These are phyloP conservation scores for Epichloe festucae DNA, from an alignment of 2,329 filamentous ascomycete species.

Conservation along the genomic window DNA sequence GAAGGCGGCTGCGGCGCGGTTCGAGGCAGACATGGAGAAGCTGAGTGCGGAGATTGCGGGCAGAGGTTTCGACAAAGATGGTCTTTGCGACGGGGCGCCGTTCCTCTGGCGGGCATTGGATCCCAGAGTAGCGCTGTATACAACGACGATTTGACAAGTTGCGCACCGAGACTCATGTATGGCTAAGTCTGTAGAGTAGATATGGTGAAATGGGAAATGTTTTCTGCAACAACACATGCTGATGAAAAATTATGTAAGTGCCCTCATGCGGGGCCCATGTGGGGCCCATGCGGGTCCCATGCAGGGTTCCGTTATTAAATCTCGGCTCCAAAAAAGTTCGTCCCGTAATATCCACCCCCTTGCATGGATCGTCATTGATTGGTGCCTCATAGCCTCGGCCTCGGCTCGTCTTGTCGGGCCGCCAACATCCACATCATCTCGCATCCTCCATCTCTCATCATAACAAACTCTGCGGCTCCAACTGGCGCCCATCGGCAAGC, in stretches of 20 bases:
- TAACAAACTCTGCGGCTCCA: background rate
- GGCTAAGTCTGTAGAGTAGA: background rate
- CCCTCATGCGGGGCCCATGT: too few species aligned
- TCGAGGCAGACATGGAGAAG: constrained; percentile 22
- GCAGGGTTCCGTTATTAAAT: too few species aligned
- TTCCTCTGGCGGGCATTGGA: constrained; percentile 25
- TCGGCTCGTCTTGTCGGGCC: too few species aligned
- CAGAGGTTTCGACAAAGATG: constrained; percentile 27
- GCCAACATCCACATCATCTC: too few species aligned
- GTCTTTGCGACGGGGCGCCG: constrained; percentile 33
- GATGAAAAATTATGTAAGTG: too few species aligned
- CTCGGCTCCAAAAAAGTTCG: too few species aligned
- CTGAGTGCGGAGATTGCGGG: constrained; percentile 24
- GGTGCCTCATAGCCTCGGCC: too few species aligned
- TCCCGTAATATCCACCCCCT: too few species aligned
- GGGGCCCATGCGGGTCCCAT: too few species aligned
- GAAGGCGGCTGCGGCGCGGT: constrained; percentile 19
- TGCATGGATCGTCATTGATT: too few species aligned
- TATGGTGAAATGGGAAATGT: too few species aligned
- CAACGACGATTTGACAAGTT: background rate
- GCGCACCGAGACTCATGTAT: background rate
- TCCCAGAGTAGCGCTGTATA: constrained; percentile 4
- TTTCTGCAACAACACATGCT: too few species aligned
- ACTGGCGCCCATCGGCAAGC: background rate
- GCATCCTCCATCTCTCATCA: background rate